Evolutionary conservation across 495 filamentous ascomycete genomes (phyloP), one percentile per base, ranked within the genome.

Genomic region (Parmelia sp.): DNA sequence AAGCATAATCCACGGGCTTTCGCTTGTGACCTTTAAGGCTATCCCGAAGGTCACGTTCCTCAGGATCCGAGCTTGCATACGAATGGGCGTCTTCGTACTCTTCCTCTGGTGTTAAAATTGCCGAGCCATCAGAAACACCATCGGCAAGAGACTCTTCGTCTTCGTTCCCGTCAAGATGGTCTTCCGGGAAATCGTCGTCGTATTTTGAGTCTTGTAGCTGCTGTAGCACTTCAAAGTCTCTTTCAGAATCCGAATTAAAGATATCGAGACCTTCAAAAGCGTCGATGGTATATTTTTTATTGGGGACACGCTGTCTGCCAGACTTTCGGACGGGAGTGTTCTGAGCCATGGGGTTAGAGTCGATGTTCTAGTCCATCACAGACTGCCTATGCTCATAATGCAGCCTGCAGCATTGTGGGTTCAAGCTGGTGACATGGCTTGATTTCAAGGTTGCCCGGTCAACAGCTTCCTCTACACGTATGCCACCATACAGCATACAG

Each of bases 251-350:
- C 25, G 65, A 66, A 29, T 39, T 57, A 10, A 72, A 39, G 21
- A 69, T 64, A 35, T 61, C 62, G 9, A 71, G 63, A 29, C 53
- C 57, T 31, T 69, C 62, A 37, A 71, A 65, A 21, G 45, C 47
- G 51, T 73, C 70, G 36, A 35, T 47, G 7, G 45, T 45, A 58
- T 71, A 71, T 45, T 66, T 70, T n/a, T 51, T 64, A 44, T 70
- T 73, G 15, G 70, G 63, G 14, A 68, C 40, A 53, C 70, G 66
- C 47, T 68, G 53, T 51, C 71, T 63, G 21, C 70, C 70, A n/a
- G 71, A 73, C 55, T 57, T 69, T 45, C 71, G 51, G 29, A 63
- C 51, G 31, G 69, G 36, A 14, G 44, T 25, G 36, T 39, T 14
- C 21, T 63, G 36, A 53, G 42, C 56, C 62, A 64, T 64, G 17